Percentiles rank a stretch among this genome's conserved stretches.
phyloP scores from a whole-genome alignment of 371 early-diverging fungal species.

The Mortierella sp. region DNA sequence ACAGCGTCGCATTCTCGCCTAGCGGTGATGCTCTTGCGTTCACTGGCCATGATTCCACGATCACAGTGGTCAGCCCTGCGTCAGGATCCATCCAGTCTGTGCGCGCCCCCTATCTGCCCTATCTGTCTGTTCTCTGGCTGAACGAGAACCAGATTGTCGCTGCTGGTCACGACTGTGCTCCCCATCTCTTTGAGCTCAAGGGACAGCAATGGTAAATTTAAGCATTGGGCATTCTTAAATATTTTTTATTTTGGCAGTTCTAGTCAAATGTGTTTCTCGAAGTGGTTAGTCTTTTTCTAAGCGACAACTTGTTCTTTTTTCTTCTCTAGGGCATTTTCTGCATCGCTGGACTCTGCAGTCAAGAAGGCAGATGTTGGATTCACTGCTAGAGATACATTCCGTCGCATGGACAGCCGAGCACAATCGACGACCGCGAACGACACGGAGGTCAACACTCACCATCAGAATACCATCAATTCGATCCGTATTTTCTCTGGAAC shows the following conservation, averaged over 20 bases:
- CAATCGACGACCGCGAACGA: conserved; percentile 68
- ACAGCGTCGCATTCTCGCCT: conserved; percentile 93
- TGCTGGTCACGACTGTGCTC: conserved; percentile 95
- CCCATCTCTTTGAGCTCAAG: conserved; percentile 78
- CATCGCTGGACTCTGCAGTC: conserved; percentile 80
- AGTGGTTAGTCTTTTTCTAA: no score
- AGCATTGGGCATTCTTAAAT: no score
- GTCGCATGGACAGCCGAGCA: conserved; percentile 92
- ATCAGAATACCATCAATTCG: conserved; percentile 96
- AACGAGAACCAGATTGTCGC: conserved; percentile 84
- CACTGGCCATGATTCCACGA: conserved; percentile 88
- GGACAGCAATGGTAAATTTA: conserved; percentile 72
- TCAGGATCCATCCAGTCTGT: conserved; percentile 72
- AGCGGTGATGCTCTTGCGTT: conserved; percentile 91
- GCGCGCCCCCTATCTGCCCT: conserved; percentile 78
- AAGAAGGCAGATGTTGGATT: conserved; percentile 65
- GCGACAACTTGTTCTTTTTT: background rate
- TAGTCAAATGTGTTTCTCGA: no score
- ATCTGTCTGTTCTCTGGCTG: conserved; percentile 82
- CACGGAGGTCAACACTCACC: conserved; percentile 80
- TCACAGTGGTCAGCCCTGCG: conserved; percentile 80
- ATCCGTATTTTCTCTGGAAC: conserved; percentile 69
- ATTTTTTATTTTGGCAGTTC: background rate
- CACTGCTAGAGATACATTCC: conserved; percentile 89
- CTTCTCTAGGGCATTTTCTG: conserved; percentile 67